Evolutionary conservation across 768 basidiomycete species (phyloP).

Genomic region (Sporobolomyces roseus): DNA sequence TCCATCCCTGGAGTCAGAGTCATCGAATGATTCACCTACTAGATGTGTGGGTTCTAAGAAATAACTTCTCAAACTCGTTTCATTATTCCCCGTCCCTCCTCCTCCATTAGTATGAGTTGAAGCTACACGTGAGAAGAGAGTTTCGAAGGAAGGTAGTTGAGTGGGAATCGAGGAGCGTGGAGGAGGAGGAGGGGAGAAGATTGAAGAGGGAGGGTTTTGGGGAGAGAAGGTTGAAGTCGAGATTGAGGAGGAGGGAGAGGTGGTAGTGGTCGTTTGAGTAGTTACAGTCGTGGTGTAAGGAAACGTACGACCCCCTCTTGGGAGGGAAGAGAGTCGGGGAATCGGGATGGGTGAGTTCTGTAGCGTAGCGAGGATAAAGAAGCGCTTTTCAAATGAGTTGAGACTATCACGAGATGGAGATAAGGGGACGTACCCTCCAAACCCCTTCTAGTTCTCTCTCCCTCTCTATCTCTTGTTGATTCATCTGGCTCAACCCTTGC

Average conservation of each 20-base stretch:
- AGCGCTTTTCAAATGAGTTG: background rate
- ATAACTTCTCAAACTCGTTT: background rate
- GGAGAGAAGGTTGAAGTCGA: background rate
- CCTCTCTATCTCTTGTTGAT: no score
- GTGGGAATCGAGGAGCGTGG: no score
- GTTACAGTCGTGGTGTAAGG: background rate
- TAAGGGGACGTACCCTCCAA: slow-evolving; percentile 9
- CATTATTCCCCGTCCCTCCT: background rate
- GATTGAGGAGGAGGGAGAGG: background rate
- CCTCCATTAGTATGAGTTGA: background rate
- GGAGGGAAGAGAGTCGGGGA: background rate
- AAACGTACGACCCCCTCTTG: slow-evolving; percentile 18
- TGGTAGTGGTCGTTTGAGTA: background rate
- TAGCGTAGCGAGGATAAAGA: no score
- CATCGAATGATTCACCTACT: background rate
- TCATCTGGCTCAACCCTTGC: background rate
- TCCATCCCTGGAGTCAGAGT: background rate
- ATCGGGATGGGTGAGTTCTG: slow-evolving; percentile 5
- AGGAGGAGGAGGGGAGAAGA: background rate
- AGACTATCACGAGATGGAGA: background rate
- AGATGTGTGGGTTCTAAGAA: background rate
- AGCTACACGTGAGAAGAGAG: no score
- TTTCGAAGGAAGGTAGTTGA: background rate
- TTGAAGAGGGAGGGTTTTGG: background rate
- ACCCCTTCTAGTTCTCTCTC: background rate